Conservation (phyloP, 192 early-diverging fungal species). For the Diversispora epigaea region DNA sequence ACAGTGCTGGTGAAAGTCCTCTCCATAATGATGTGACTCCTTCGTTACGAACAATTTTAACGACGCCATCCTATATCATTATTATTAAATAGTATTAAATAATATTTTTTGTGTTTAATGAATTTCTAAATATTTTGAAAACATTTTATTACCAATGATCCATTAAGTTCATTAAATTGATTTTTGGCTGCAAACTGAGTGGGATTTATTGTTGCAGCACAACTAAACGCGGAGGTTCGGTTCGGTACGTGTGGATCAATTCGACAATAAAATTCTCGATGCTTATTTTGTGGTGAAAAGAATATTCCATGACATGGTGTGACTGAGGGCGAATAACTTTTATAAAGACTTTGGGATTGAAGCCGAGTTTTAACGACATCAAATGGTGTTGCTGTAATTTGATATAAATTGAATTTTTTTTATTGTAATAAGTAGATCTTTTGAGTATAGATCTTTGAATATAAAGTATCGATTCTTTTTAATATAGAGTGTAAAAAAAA, state of each 20-base stretch:
- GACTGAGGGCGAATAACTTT: conserved; percentile 34
- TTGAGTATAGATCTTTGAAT: too few relatives aligned
- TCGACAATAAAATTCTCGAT: conserved; percentile 10
- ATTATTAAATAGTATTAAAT: conserved; percentile 19
- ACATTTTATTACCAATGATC: conserved; percentile 44
- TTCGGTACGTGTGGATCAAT: not conserved
- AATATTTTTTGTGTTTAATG: conserved; percentile 30
- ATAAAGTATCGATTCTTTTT: conserved; percentile 26
- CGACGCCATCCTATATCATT: conserved; percentile 64
- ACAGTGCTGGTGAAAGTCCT: conserved; percentile 81
- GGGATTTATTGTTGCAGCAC: conserved; percentile 27
- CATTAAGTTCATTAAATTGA: conserved; percentile 30
- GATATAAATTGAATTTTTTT: conserved; percentile 1
- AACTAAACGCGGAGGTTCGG: conserved; percentile 17
- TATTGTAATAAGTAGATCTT: conserved; percentile 41
- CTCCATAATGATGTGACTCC: conserved; percentile 81
- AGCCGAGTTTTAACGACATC: conserved; percentile 88
- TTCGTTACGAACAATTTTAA: conserved; percentile 77
- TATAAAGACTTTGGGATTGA: conserved; percentile 61
- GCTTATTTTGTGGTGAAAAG: conserved; percentile 1
- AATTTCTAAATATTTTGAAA: conserved; percentile 30
- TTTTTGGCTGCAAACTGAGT: conserved; percentile 39
- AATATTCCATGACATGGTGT: conserved; percentile 14
- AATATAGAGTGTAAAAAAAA: not conserved
- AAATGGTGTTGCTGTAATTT: conserved; percentile 70